Base-by-base conservation (phyloP, 768 basidiomycete genomes). In the Postia placenta region DNA sequence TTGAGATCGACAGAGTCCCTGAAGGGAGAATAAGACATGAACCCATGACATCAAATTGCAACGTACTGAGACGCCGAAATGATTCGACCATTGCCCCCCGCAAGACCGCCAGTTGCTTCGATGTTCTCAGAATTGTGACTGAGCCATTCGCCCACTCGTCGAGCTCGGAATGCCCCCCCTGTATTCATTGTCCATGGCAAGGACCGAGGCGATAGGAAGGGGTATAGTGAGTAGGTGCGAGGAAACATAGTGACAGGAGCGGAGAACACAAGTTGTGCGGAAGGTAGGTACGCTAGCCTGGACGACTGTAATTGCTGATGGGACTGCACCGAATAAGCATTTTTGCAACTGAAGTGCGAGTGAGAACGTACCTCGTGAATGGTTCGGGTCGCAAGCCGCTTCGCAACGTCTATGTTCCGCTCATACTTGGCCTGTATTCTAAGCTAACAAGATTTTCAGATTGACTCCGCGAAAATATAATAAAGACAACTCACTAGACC, bases 101-200 rank as follows among this genome's bases (percentile, higher is more conserved):
- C 60, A 19, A 81, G 56, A 20, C 70, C 74, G 15, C 68, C 72
- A 5, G 66, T 68, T 27, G 60, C 64, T 20, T 57, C 45, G 33
- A 69, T 48, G 40, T 71, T 61, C 56, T 75, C 57, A 25, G 60
- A 52, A 42, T 62, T 55, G 15, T 62, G 51, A 28, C 68, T 66
- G 30, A 83, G 70, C 80, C 79, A 86, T 56, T 84, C 76, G 11
- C 74, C 75, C 12, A 87, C 76, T 42, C 77, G 73, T 41, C 85
- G 75, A 40, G 85, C 60, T 42, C 87, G 74, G 59, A 84, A 85
- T 23, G 73, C 65, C 50, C 69, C 67, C 33, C 67, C 67, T 9
- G 69, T 52, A 19, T 65, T 66, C 55, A 72, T 66, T 33, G 68
- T 74, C 72, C 78, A 80, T 5, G 75, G 73, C 30, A 77, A 61